Base-by-base conservation (phyloP, 140 eudicot genomes). In the Senecio squalidus region DNA sequence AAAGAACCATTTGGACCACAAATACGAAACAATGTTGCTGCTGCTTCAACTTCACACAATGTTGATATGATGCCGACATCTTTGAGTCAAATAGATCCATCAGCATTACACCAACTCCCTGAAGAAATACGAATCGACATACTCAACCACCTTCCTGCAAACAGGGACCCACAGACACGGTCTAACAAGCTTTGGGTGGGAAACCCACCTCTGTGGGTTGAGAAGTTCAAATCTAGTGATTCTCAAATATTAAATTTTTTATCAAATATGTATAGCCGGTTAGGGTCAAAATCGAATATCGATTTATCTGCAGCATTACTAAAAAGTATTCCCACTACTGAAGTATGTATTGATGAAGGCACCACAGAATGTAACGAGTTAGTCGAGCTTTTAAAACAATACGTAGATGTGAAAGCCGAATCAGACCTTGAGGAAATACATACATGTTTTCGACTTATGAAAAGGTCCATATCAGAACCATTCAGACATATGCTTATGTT, bases 381-480 rank as follows among this genome's bases (percentile, higher is more conserved):
- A 23, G 72, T 69, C 49, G 88, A 86, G 77, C 74, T 91, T 69
- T 30, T 91, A 52, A 79, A 64, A 73, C 96, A 91, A 57, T 86
- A 91, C 65, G 62, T 83, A 25, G 58, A 86, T 52, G 45, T 76
- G 43, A 83, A 80, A 73, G 24, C 86, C 48, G 81, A 76, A 53
- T 71, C 79, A 26, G 98, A 91, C 70, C 78, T 91, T 22, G 98
- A 91, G 70, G 98, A 91, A 81, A 72, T 86, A 47, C 82, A 86
- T 55, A 55, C 76, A 0, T 86, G 88, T 71, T 71, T 69, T 62
- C 63, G 91, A 48, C 83, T 91, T 53, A 55, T 91, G 41, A 78
- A 45, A 83, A 86, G 98, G 98, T 90, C 68, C 29, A 28, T 28
- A 39, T 25, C 41, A 45, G 36, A 51, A 53, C 16, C 47, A 41